These are phyloP conservation scores for Croton setiger DNA, from an alignment of 441 rosid genomes.

Conservation along the genomic window DNA sequence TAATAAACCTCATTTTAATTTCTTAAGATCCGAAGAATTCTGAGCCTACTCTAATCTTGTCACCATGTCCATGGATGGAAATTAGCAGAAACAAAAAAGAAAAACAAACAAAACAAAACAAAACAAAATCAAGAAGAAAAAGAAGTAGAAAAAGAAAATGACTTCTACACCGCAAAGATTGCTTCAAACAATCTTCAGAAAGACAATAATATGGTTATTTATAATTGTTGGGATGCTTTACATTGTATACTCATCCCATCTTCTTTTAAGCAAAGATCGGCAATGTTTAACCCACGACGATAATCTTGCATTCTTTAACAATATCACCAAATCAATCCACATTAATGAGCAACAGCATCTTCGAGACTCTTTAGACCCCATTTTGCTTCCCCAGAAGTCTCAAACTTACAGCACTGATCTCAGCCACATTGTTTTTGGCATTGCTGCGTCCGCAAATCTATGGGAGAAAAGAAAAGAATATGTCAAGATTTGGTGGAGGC, in stretches of 20 bases:
- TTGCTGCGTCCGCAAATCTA: constrained; percentile 57
- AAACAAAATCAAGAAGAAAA: background rate
- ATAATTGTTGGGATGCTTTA: constrained; percentile 42
- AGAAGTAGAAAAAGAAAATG: constrained; percentile 13
- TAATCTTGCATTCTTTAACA: constrained; percentile 22
- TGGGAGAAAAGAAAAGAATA: constrained; percentile 83
- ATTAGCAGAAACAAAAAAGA: constrained; percentile 5
- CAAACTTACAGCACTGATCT: constrained; percentile 41
- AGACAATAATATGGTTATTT: constrained; percentile 45
- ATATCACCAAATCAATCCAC: constrained; percentile 30
- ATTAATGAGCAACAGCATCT: constrained; percentile 14
- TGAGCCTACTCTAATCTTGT: constrained; percentile 34
- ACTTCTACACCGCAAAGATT: constrained; percentile 26
- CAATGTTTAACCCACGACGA: constrained; percentile 29
- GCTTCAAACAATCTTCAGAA: constrained; percentile 31
- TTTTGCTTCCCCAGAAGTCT: constrained; percentile 20
- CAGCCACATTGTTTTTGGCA: constrained; percentile 74
- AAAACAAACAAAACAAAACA: constrained; percentile 12
- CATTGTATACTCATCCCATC: constrained; percentile 49
- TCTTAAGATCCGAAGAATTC: constrained; percentile 45
- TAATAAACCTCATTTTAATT: background rate
- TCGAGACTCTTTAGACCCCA: constrained; percentile 11
- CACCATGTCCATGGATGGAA: constrained; percentile 18
- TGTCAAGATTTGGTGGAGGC: constrained; percentile 81
- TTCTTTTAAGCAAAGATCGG: constrained; percentile 32